Conservation (phyloP, 768 basidiomycete species). For the Mycena leptocephala region DNA sequence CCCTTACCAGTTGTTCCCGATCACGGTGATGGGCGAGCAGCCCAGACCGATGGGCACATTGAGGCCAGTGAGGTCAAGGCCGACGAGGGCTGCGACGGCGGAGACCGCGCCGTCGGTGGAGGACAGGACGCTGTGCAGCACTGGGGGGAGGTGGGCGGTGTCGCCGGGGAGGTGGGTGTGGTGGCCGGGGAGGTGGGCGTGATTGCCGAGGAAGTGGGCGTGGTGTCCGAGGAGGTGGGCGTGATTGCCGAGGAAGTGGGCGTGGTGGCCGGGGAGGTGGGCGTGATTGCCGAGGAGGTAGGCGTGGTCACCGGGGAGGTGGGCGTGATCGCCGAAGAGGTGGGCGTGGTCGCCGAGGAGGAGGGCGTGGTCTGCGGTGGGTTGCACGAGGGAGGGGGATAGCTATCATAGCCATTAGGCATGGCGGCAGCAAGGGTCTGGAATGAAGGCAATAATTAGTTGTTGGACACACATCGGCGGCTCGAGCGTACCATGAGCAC, state of each 20-base stretch:
- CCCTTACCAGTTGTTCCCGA: neutral
- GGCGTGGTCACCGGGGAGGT: neutral
- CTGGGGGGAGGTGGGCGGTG: too few relatives aligned
- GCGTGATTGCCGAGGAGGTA: too few relatives aligned
- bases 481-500: slow-evolving; percentile 1
- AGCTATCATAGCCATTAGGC: neutral
- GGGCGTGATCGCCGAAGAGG: neutral
- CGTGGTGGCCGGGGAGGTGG: neutral
- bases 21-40: slow-evolving; percentile 1
- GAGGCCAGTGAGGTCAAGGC: neutral
- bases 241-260: neutral
- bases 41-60: neutral
- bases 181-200: too few relatives aligned
- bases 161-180: too few relatives aligned
- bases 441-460: neutral
- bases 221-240: neutral
- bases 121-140: neutral
- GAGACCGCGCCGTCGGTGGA: slow-evolving; percentile 2
- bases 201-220: neutral
- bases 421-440: slow-evolving; percentile 2
- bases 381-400: neutral
- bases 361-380: neutral
- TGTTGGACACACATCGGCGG: neutral
- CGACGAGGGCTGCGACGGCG: neutral
- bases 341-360: neutral